Evolutionary conservation across 192 early-diverging fungal genomes (phyloP), one percentile per base, ranked within the genome.

Genomic region (Rhizophagus sp.): DNA sequence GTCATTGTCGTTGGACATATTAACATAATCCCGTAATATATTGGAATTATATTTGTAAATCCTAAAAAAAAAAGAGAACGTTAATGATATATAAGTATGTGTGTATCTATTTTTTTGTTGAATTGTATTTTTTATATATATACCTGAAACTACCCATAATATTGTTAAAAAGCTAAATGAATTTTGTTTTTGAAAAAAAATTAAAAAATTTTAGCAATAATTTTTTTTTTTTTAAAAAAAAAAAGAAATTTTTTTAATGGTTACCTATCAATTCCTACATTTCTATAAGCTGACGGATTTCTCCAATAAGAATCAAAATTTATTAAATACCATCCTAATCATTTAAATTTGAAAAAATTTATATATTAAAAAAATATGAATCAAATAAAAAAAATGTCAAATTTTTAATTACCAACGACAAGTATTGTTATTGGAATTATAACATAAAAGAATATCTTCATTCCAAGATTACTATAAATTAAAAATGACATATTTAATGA

Each of bases 261-360:
- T 30, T 30, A 30, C 64, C 64, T 22, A 66, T 66, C 64, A 27
- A 30, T 30, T 66, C 64, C 64, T 30, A 66, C 22, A 33, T 66
- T 27, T 30, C 64, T 66, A 66, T 66, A 66, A 4, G 27, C 3
- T 66, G 64, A 66, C 27, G 25, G 25, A 66, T 66, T 30, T 27
- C 64, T 66, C 64, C 64, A 66, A 66, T 33, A 30, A 33, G 22
- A 11, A 66, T 66, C 15, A 27, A 66, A 66, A 33, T 30, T 27
- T 33, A 66, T 30, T 66, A 66, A 33, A 33, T 66, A 66, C 64
- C 64, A 66, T 66, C 64, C 64, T 66, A 13, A n/a, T 66, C 30
- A 25, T 11, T 24, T 63, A 19, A 63, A 25, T 63, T 24, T 10
- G 4, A 27, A 30, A 30, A 30, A 66, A 30, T 30, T 66, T 13